Conservation (phyloP, 495 filamentous ascomycete species). For the Penicillium arizonense region DNA sequence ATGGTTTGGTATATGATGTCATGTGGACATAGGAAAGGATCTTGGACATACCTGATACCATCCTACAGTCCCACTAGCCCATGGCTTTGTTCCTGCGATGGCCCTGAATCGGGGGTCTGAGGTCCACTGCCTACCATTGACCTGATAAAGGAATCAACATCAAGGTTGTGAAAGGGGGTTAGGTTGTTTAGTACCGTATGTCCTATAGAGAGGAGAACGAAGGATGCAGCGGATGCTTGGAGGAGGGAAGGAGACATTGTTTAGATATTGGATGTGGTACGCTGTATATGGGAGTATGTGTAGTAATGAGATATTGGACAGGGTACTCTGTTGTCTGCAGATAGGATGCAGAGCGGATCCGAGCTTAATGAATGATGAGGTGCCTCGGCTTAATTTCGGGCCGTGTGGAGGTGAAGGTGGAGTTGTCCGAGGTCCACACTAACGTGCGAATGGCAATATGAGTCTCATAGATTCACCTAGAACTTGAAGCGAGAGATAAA, state of each 20-base stretch:
- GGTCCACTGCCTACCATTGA: constrained; percentile 25
- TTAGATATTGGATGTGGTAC: neutral
- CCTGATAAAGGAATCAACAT: constrained; percentile 1
- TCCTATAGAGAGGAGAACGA: constrained; percentile 21
- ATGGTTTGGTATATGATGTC: neutral
- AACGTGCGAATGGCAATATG: no score
- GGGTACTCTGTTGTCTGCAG: no score
- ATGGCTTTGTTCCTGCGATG: constrained; percentile 21
- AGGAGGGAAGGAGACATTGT: constrained; percentile 20
- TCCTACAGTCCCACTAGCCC: constrained; percentile 28
- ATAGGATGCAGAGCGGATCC: no score
- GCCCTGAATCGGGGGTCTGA: constrained; percentile 24
- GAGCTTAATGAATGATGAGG: neutral
- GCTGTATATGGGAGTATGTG: neutral
- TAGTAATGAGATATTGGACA: no score
- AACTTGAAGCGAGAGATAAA: no score
- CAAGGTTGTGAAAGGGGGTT: neutral
- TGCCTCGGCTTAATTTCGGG: neutral
- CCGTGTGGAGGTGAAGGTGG: neutral
- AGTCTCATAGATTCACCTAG: no score
- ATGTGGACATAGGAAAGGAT: neutral
- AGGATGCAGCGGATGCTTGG: constrained; percentile 22
- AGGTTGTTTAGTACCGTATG: constrained; percentile 22
- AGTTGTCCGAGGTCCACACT: neutral
- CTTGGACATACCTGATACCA: constrained; percentile 29